Evolutionary conservation across 2,329 filamentous ascomycete genomes (phyloP).

Genomic region (Alternaria infectoria): DNA sequence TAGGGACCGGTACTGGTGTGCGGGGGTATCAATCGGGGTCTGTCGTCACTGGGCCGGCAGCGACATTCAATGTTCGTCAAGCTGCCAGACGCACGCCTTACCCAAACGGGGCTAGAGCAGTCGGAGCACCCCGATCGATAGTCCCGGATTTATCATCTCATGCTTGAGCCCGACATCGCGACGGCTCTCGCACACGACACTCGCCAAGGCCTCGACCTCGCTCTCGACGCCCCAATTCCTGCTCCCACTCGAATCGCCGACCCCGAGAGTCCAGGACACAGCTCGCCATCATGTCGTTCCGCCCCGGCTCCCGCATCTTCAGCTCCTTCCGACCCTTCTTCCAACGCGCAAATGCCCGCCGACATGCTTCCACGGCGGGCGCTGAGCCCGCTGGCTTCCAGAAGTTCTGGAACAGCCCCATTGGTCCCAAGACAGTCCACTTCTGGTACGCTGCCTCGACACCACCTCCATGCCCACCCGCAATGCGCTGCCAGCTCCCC

Average conservation of each 20-base stretch:
- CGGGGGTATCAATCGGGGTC: conserved; percentile 23
- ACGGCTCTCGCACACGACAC: conserved; percentile 5
- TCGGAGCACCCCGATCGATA: conserved; percentile 31
- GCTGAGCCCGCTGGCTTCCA: conserved; percentile 63
- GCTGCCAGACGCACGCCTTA: conserved; percentile 20
- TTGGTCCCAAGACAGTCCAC: conserved; percentile 79
- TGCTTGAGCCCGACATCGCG: conserved; percentile 25
- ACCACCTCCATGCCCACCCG: background rate
- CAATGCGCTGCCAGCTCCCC: conserved; percentile 1
- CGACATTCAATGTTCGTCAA: conserved; percentile 25
- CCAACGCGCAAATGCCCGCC: conserved; percentile 63
- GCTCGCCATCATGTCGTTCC: conserved; percentile 59
- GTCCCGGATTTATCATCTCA: conserved; percentile 29
- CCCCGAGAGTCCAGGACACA: conserved; percentile 4
- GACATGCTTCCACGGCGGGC: conserved; percentile 70
- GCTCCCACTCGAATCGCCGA: conserved; percentile 38
- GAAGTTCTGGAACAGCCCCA: conserved; percentile 66
- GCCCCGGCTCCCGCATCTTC: conserved; percentile 64
- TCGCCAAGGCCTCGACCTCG: background rate
- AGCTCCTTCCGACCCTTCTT: conserved; percentile 59
- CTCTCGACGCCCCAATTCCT: conserved; percentile 39
- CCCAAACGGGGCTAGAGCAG: conserved; percentile 16
- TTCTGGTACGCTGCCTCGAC: conserved; percentile 73
- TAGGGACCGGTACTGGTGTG: conserved; percentile 29
- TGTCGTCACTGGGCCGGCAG: conserved; percentile 11